Conservation (phyloP, 306 rosid species). For the Corylus heterophylla region DNA sequence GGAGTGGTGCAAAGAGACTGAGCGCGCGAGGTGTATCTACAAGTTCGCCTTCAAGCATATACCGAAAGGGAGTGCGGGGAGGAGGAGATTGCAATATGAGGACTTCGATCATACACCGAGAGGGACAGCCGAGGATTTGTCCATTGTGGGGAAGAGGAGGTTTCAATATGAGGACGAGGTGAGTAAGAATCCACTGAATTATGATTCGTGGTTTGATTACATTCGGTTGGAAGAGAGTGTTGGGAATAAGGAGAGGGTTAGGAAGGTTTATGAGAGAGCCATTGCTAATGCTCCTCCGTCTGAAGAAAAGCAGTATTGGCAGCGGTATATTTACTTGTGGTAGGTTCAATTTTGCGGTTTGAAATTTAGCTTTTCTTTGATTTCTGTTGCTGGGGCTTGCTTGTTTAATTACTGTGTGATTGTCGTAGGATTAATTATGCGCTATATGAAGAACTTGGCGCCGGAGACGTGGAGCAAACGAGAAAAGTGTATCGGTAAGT, state of each 20-base stretch:
- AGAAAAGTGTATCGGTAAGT: constrained; percentile 82
- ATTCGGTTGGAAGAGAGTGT: constrained; percentile 82
- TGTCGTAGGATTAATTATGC: constrained; percentile 83
- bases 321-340: constrained; percentile 90
- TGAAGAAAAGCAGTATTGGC: constrained; percentile 91
- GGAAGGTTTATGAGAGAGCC: constrained; percentile 90
- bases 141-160: constrained; percentile 85
- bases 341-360: constrained; percentile 34
- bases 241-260: constrained; percentile 63
- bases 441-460: constrained; percentile 82
- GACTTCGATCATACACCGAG: too few relatives aligned
- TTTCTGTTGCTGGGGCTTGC: neutral
- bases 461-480: constrained; percentile 71
- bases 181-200: constrained; percentile 67
- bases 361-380: constrained; percentile 1
- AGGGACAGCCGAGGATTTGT: constrained; percentile 50
- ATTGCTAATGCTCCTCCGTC: constrained; percentile 91
- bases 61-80: constrained; percentile 62
- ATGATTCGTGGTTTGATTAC: constrained; percentile 87
- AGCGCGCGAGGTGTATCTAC: constrained; percentile 79
- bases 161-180: constrained; percentile 93
- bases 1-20: constrained; percentile 81
- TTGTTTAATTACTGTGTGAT: constrained; percentile 15
- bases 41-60: constrained; percentile 76
- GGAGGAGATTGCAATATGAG: too few relatives aligned